Evolutionary conservation across 768 basidiomycete genomes (phyloP).

Genomic region (Leccinum incarnatum): DNA sequence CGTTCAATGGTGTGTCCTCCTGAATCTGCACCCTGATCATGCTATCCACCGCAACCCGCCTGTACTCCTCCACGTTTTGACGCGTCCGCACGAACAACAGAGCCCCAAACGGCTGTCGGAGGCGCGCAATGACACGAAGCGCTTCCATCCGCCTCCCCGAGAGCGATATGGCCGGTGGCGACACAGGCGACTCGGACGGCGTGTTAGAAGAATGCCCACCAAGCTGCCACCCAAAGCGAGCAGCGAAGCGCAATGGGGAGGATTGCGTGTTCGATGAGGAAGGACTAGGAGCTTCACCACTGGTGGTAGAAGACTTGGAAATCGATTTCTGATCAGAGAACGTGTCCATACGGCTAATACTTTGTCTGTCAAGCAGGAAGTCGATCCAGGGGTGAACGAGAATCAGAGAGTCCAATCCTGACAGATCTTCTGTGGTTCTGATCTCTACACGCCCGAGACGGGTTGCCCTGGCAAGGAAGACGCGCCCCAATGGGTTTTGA

Average conservation of each 20-base stretch:
- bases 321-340: too few relatives aligned
- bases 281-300: too few relatives aligned
- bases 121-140: neutral
- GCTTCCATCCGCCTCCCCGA: neutral
- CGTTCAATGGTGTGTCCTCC: neutral
- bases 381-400: neutral
- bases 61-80: constrained; percentile 3
- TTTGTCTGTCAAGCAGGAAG: neutral
- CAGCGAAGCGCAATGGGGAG: too few relatives aligned
- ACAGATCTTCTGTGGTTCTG: neutral
- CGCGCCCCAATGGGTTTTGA: neutral
- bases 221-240: too few relatives aligned
- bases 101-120: neutral
- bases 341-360: neutral
- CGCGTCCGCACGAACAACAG: constrained; percentile 1
- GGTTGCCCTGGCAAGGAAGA: neutral
- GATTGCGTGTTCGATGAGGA: too few relatives aligned
- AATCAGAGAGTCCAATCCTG: neutral
- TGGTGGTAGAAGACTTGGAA: too few relatives aligned
- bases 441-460: neutral
- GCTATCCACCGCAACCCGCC: constrained; percentile 7
- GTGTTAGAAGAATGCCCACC: too few relatives aligned
- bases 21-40: neutral
- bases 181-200: too few relatives aligned
- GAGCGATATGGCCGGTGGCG: too few relatives aligned